Percentiles rank a stretch among this genome's conserved stretches.
Evolutionary conservation across 352 stramenopile genomes (phyloP).

Genomic region (Bremia lactucae): DNA sequence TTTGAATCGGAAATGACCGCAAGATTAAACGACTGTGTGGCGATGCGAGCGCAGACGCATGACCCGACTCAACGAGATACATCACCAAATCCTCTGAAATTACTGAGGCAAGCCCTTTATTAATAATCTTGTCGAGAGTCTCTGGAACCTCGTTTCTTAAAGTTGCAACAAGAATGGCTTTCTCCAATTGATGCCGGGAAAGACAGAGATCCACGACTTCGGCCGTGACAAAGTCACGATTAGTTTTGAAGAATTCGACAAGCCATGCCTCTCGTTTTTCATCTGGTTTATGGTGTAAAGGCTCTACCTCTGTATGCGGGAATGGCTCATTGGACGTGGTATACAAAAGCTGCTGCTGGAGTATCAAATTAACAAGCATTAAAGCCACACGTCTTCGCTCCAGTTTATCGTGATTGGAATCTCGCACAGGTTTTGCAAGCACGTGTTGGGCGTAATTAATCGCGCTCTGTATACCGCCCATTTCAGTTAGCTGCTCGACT

Average conservation of each 20-base stretch:
- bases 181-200: conserved; percentile 53
- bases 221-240: conserved; percentile 44
- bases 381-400: conserved; percentile 46
- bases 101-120: conserved; percentile 29
- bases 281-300: conserved; percentile 18
- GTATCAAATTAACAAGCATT: conserved; percentile 41
- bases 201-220: conserved; percentile 62
- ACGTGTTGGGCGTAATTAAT: conserved; percentile 54
- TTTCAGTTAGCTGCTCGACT: conserved; percentile 52
- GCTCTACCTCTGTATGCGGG: conserved; percentile 4
- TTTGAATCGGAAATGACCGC: conserved; percentile 32
- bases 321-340: conserved; percentile 8
- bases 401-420: conserved; percentile 21
- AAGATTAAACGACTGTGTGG: conserved; percentile 40
- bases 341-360: conserved; percentile 46
- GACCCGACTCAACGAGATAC: conserved; percentile 30
- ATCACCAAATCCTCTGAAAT: conserved; percentile 27
- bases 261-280: conserved; percentile 40
- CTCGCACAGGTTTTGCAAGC: conserved; percentile 24
- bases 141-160: conserved; percentile 33
- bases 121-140: conserved; percentile 45
- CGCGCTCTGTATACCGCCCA: conserved; percentile 38
- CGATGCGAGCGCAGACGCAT: conserved; percentile 28
- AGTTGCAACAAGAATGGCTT: conserved; percentile 47
- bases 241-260: conserved; percentile 38